Conservation (phyloP, 2,329 filamentous ascomycete species). For the Ophiocordyceps camponoti-rufipedis region DNA sequence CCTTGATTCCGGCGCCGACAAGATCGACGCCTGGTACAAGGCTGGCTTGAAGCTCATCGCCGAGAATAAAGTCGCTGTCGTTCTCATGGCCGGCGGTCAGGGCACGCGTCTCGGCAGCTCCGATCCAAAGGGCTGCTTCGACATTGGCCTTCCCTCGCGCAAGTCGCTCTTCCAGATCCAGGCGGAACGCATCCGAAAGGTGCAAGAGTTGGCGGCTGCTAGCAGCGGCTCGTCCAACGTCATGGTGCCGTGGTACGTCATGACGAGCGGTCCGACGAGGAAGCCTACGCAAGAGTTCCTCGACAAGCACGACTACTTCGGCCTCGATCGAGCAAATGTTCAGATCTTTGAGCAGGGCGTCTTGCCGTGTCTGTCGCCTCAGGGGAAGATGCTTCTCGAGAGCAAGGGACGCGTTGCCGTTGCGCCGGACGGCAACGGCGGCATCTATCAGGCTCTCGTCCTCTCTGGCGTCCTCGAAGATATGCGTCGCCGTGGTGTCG, state of each 20-base stretch:
- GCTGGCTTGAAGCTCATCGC: slow-evolving; percentile 64
- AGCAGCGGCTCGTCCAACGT: slow-evolving; percentile 37
- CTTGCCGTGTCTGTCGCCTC: slow-evolving; percentile 89
- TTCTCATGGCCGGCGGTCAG: slow-evolving; percentile 94
- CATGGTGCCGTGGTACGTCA: slow-evolving; percentile 92
- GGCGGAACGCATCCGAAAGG: slow-evolving; percentile 77
- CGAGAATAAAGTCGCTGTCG: slow-evolving; percentile 62
- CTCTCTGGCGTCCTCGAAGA: slow-evolving; percentile 65
- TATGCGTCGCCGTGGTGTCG: slow-evolving; percentile 73
- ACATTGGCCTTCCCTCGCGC: slow-evolving; percentile 80
- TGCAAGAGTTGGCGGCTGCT: slow-evolving; percentile 64
- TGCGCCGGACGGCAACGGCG: slow-evolving; percentile 91
- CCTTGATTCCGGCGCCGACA: slow-evolving; percentile 64
- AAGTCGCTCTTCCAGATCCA: slow-evolving; percentile 98
- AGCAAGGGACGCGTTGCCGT: slow-evolving; percentile 81
- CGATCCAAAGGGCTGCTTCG: slow-evolving; percentile 91
- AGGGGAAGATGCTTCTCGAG: slow-evolving; percentile 92
- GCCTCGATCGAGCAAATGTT: slow-evolving; percentile 69
- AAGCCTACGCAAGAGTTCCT: slow-evolving; percentile 90
- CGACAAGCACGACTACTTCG: slow-evolving; percentile 77
- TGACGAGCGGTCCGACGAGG: slow-evolving; percentile 92
- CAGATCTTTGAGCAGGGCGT: slow-evolving; percentile 94
- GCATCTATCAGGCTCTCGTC: slow-evolving; percentile 83
- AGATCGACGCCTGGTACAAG: slow-evolving; percentile 73
- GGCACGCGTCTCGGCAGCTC: slow-evolving; percentile 89